Percentiles rank a stretch among this genome's conserved stretches.
Conservation (phyloP, 1,284 basidiomycete genomes). For the Trichosporon sp. region DNA sequence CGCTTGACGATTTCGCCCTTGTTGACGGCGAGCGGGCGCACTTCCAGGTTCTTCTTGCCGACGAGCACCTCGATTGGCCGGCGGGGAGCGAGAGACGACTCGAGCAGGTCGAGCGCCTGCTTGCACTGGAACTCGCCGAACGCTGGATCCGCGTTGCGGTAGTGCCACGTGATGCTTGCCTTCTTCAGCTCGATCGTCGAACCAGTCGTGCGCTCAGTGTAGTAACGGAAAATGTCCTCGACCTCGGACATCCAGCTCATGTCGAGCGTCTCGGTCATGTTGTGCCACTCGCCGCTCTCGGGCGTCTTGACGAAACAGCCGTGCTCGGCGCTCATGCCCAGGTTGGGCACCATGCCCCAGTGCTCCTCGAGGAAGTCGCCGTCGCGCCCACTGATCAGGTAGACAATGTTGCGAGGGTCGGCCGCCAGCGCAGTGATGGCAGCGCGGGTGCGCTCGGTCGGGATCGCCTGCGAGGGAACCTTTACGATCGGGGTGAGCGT, state of each 20-base stretch:
- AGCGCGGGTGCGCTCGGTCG: slow-evolving; percentile 67
- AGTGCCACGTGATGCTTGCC: slow-evolving; percentile 97
- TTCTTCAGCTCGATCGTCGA: slow-evolving; percentile 95
- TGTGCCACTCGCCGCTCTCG: slow-evolving; percentile 64
- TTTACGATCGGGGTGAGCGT: slow-evolving; percentile 97
- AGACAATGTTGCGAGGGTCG: slow-evolving; percentile 85
- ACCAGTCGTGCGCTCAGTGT: slow-evolving; percentile 93
- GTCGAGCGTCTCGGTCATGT: slow-evolving; percentile 84
- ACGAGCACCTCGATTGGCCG: slow-evolving; percentile 88
- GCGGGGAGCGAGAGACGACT: slow-evolving; percentile 83
- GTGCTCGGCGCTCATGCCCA: slow-evolving; percentile 95
- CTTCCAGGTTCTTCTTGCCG: slow-evolving; percentile 98
- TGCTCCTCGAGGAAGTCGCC: slow-evolving; percentile 85
- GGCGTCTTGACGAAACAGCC: slow-evolving; percentile 85
- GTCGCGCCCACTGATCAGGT: slow-evolving; percentile 97
- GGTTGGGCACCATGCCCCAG: slow-evolving; percentile 71
- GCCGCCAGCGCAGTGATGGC: slow-evolving; percentile 66
- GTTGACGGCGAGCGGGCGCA: slow-evolving; percentile 88
- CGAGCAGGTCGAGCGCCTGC: slow-evolving; percentile 91
- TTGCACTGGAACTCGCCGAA: slow-evolving; percentile 94
- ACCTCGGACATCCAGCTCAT: slow-evolving; percentile 99
- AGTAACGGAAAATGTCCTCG: slow-evolving; percentile 90
- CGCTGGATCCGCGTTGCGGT: slow-evolving; percentile 85
- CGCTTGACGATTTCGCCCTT: slow-evolving; percentile 98
- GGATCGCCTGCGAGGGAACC: slow-evolving; percentile 79